phyloP scores from a whole-genome alignment of 140 eudicot species.

The Ambrosia hybrid region DNA sequence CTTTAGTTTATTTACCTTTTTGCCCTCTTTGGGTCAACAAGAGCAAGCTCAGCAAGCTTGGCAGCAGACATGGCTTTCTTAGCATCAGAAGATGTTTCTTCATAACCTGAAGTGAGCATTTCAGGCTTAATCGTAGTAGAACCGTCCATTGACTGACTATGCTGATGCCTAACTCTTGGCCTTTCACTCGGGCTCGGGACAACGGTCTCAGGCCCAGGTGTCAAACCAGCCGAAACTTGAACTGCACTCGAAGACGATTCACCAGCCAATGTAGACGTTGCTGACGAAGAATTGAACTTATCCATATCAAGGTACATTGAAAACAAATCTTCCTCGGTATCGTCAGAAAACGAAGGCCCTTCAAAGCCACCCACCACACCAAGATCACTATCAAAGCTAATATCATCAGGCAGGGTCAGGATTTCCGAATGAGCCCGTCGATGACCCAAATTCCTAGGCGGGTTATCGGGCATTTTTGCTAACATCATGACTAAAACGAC shows the following conservation, averaged over 20 bases:
- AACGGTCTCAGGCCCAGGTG: conserved; percentile 28
- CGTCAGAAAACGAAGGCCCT: conserved; percentile 71
- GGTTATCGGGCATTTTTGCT: conserved; percentile 79
- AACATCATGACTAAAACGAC: conserved; percentile 55
- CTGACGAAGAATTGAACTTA: conserved; percentile 56
- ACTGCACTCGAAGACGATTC: conserved; percentile 41
- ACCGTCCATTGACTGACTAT: conserved; percentile 97
- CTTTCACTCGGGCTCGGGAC: conserved; percentile 35
- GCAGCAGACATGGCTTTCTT: conserved; percentile 95
- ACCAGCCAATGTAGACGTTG: conserved; percentile 22
- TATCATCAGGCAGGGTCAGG: conserved; percentile 71
- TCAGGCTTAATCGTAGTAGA: conserved; percentile 65
- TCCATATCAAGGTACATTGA: conserved; percentile 81
- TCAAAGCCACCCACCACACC: conserved; percentile 71
- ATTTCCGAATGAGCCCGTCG: conserved; percentile 81
- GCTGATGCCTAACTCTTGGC: conserved; percentile 78
- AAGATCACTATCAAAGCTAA: conserved; percentile 81
- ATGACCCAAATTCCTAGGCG: conserved; percentile 60
- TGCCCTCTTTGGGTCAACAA: conserved; percentile 90
- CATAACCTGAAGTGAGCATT: conserved; percentile 58
- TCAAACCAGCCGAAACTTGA: conserved; percentile 25
- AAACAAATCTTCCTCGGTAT: conserved; percentile 68
- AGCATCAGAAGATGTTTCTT: conserved; percentile 59
- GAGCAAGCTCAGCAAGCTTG: conserved; percentile 93
- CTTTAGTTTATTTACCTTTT: conserved; percentile 54